Base-by-base conservation (phyloP, 305 asterid genomes). In the Plantago rigida region DNA sequence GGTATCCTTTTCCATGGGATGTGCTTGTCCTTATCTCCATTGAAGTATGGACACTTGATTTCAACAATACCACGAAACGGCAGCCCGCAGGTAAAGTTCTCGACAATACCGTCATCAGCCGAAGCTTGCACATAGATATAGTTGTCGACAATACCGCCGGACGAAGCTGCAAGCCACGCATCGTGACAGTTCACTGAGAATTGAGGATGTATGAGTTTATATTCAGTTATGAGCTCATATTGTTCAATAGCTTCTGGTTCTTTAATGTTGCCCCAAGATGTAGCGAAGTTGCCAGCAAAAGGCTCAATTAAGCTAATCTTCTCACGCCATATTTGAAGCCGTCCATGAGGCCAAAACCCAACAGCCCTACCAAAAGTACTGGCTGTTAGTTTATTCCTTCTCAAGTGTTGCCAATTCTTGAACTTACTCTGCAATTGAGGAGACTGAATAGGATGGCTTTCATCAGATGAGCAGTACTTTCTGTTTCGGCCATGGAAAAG, bases 331-430 rank as follows among this genome's bases (percentile, higher is more conserved):
- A 87, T 69, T 56, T 85, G 78, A 65, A 71, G 73, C 51, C 97
- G 82, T 54, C 97, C 80, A 26, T 67, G 70, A 36, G 76, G 94
- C 84, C 86, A 89, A 56, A 89, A 81, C 19, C 90, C 97, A 69
- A 87, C 59, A 10, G 93, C 94, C 59, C 68, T 70, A 54, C 76
- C 76, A 63, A 89, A 89, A 63, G 93, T 89, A 67, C 92, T 86
- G 19, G 95, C 93, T 14, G 94, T 89, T 44, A 84, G 78, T 71
- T 75, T 87, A 72, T 77, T 56, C 77, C 66, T 79, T 75, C 97
- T 80, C 72, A 77, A 47, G 68, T 83, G 78, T 68, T 81, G 93
- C 97, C 95, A 87, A 66, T 84, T 84, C 79, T 87, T 87, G 86
- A 81, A 89, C 90, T 87, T 69, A 65, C 87, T 87, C 67, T 77